Percentiles rank a stretch among this genome's conserved stretches.
phyloP scores from a whole-genome alignment of 441 rosid species.

The Adansonia grandidieri region DNA sequence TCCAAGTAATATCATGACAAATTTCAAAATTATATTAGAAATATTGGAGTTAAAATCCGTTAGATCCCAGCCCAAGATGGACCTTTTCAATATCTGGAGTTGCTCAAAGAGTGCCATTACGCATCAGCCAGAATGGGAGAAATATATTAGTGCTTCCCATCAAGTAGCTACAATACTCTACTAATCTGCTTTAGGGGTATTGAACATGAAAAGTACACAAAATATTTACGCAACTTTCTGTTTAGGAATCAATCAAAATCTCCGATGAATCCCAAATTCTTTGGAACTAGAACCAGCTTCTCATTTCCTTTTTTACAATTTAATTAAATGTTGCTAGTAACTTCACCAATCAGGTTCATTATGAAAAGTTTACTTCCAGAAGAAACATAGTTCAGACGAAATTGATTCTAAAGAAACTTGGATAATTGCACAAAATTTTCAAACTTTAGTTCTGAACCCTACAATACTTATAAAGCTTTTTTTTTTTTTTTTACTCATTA shows the following conservation, averaged over 20 bases:
- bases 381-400: too few species aligned
- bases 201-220: background rate
- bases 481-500: background rate
- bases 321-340: background rate
- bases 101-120: background rate
- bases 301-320: background rate
- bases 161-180: background rate
- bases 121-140: background rate
- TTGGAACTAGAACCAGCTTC: background rate
- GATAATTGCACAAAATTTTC: background rate
- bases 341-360: too few species aligned
- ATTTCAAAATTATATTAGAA: background rate
- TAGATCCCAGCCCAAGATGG: background rate
- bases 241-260: background rate
- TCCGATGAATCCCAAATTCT: background rate
- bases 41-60: background rate
- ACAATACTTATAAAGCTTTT: background rate
- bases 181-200: background rate
- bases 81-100: background rate
- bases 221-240: background rate
- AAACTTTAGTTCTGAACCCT: background rate
- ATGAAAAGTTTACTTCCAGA: too few species aligned
- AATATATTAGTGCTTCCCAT: background rate
- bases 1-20: background rate
- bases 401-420: background rate